A percentile compares a stretch with the other conserved stretches of the same genome.
These are phyloP conservation scores for Diplogelasinospora grovesii DNA, from an alignment of 495 filamentous ascomycete genomes.

Conservation along the genomic window DNA sequence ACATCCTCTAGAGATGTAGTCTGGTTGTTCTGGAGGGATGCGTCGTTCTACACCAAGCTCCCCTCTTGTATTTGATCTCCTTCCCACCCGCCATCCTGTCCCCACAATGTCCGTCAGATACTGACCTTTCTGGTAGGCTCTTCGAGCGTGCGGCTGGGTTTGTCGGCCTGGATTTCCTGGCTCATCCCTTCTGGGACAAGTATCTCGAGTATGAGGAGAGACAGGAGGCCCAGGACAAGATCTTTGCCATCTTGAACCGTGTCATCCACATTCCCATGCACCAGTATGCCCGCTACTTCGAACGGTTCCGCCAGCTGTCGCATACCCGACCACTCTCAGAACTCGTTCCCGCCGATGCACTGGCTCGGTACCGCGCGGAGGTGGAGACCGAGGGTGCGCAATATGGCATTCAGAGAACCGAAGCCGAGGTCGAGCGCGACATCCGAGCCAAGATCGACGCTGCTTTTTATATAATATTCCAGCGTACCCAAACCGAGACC, in stretches of 20 bases:
- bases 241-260: slow-evolving; percentile 78
- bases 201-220: slow-evolving; percentile 95
- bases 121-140: slow-evolving; percentile 63
- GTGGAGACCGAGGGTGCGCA: slow-evolving; percentile 51
- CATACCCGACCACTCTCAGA: slow-evolving; percentile 66
- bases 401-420: slow-evolving; percentile 42
- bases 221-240: slow-evolving; percentile 75
- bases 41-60: slow-evolving; percentile 45
- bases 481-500: slow-evolving; percentile 77
- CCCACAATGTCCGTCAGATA: slow-evolving; percentile 26
- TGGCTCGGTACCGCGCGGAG: slow-evolving; percentile 64
- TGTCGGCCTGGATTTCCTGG: slow-evolving; percentile 88
- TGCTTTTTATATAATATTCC: slow-evolving; percentile 74
- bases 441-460: slow-evolving; percentile 72
- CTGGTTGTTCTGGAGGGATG: slow-evolving; percentile 45
- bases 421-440: slow-evolving; percentile 79
- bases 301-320: slow-evolving; percentile 77
- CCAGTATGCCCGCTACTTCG: slow-evolving; percentile 92
- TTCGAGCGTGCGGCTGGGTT: slow-evolving; percentile 84
- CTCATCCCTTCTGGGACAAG: slow-evolving; percentile 98
- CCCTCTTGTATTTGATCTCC: slow-evolving; percentile 53
- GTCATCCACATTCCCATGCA: slow-evolving; percentile 94
- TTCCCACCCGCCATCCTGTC: slow-evolving; percentile 34
- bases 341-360: slow-evolving; percentile 59
- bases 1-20: slow-evolving; percentile 34